Base-by-base conservation (phyloP, 306 rosid genomes). In the Astragalus membranaceus region DNA sequence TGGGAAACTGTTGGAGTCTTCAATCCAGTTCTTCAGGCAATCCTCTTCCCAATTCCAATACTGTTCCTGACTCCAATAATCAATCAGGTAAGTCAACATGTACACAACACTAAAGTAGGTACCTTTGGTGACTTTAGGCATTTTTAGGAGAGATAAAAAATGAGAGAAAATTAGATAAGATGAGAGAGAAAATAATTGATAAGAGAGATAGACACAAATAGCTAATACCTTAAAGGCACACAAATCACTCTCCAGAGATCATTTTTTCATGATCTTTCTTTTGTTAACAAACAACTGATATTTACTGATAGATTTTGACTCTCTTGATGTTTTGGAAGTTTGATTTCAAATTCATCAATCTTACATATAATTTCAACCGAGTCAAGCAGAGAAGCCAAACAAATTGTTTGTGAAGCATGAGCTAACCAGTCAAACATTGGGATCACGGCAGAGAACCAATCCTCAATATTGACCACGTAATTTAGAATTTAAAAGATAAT, bases 1-100 rank as follows among this genome's bases (percentile, higher is more conserved):
- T 82, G 86, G 86, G 86, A 3, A 82, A 65, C 60, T 82, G 86
- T 50, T 67, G 11, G 65, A 63, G 73, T 67, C 33, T 23, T 70
- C 72, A n/a, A 29, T 20, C 86, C 11, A 33, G 7, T 41, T 60
- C 80, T 59, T 8, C 72, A 6, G 23, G 7, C 2, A 8, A 2
- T 66, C 26, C 5, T 9, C 67, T 52, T 12, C 61, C 58, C 37
- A 30, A 58, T 16, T 66, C 70, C 32, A 57, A n/a, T 37, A 16
- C 64, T 15, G 57, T 62, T 7, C 13, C 64, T 10, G 47, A 26
- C 32, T 13, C 15, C 50, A 48, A 33, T 66, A 69, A 63, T 36
- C 83, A 8, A 75, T 46, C 43, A 68, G 83, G 83, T 79, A 69
- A 61, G 57, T 52, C 37, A 42, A 53, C 33, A 4, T 41, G 42